Conservation (phyloP, 116 monocot genomes). For the Zostera marina region DNA sequence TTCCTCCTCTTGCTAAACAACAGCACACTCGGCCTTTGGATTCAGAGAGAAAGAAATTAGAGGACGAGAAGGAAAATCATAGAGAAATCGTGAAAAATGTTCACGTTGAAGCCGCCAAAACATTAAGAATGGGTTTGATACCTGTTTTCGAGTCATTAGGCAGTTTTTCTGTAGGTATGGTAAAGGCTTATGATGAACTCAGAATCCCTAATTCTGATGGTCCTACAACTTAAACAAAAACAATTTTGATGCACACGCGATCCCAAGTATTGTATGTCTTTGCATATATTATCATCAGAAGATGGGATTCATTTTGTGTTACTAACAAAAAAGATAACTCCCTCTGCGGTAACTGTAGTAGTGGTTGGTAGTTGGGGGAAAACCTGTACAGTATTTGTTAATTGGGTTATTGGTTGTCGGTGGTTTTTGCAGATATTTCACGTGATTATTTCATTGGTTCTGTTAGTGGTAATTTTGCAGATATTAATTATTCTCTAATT, state of each 20-base stretch:
- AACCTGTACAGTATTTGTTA: conserved; percentile 4
- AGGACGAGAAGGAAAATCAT: conserved; percentile 46
- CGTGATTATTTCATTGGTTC: no score
- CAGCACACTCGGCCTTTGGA: conserved; percentile 14
- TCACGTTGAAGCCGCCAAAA: conserved; percentile 21
- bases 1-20: conserved; percentile 7
- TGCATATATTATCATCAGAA: background rate
- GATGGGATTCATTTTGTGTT: background rate
- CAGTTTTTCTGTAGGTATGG: conserved; percentile 21
- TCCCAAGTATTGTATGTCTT: background rate
- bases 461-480: no score
- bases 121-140: conserved; percentile 32
- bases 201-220: conserved; percentile 18
- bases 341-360: background rate
- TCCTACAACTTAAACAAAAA: background rate
- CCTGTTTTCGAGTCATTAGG: conserved; percentile 52
- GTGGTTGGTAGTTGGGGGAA: background rate
- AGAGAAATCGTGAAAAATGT: conserved; percentile 22
- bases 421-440: no score
- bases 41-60: conserved; percentile 34
- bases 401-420: conserved; percentile 5
- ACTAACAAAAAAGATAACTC: background rate
- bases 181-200: conserved; percentile 35
- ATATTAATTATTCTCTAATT: no score
- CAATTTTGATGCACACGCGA: background rate